A percentile compares a stretch with the other conserved stretches of the same genome.
phyloP scores from a whole-genome alignment of 495 filamentous ascomycete genomes.

The Aspergillus indologenus region DNA sequence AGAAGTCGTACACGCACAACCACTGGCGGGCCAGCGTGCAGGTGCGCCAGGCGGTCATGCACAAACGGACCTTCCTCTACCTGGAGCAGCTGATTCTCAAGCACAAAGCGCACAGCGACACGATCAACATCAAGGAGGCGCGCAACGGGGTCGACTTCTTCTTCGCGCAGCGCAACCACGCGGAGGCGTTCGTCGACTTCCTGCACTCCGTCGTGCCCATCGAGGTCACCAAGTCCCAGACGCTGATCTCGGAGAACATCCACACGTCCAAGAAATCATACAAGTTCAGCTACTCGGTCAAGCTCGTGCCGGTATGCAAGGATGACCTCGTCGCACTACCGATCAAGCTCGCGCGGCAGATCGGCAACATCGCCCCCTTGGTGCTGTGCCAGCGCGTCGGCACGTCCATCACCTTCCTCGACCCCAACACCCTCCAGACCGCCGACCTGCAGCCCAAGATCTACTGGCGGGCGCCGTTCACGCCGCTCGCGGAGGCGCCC shows the following conservation, averaged over 20 bases:
- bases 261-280: slow-evolving; percentile 89
- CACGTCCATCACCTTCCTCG: slow-evolving; percentile 82
- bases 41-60: slow-evolving; percentile 92
- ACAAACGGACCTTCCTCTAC: slow-evolving; percentile 95
- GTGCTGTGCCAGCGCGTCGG: slow-evolving; percentile 82
- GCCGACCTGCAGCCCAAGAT: slow-evolving; percentile 74
- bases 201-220: slow-evolving; percentile 76
- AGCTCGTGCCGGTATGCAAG: slow-evolving; percentile 91
- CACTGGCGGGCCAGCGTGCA: slow-evolving; percentile 85
- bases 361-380: slow-evolving; percentile 83
- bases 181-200: slow-evolving; percentile 91
- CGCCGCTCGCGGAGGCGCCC: slow-evolving; percentile 73
- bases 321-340: slow-evolving; percentile 95
- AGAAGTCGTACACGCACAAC: slow-evolving; percentile 90
- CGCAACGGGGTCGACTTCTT: slow-evolving; percentile 95
- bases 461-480: slow-evolving; percentile 89
- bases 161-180: slow-evolving; percentile 83
- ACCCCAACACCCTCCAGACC: slow-evolving; percentile 86
- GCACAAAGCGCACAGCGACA: slow-evolving; percentile 85
- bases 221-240: slow-evolving; percentile 74
- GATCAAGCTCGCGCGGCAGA: slow-evolving; percentile 74
- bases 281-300: slow-evolving; percentile 86
- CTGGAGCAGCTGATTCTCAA: slow-evolving; percentile 96
- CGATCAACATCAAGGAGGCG: slow-evolving; percentile 94
- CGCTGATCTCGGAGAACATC: slow-evolving; percentile 89